phyloP scores from a whole-genome alignment of 1,284 basidiomycete species.

The Trichosporon sp. region DNA sequence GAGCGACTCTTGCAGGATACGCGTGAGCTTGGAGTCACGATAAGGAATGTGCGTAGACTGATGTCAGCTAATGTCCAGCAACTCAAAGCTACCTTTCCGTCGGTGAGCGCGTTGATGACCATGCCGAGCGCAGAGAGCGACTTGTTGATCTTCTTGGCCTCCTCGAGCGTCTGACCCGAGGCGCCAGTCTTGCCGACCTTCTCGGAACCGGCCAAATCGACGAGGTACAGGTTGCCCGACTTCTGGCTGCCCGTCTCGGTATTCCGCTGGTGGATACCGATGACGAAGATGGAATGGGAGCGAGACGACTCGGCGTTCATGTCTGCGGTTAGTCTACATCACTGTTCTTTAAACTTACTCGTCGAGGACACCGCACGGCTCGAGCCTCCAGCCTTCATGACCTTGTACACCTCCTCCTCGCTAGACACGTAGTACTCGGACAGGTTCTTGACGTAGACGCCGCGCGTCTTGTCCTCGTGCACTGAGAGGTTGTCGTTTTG shows the following conservation, averaged over 20 bases:
- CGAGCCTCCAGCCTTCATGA: constrained; percentile 93
- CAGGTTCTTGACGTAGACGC: constrained; percentile 97
- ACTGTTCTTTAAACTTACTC: constrained; percentile 61
- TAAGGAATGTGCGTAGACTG: constrained; percentile 98
- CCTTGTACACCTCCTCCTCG: constrained; percentile 96
- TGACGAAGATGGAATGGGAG: constrained; percentile 98
- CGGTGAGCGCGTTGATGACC: constrained; percentile 99
- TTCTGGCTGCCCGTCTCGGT: constrained; percentile 94
- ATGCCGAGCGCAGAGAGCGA: constrained; percentile 95
- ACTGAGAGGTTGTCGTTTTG: constrained; percentile 98
- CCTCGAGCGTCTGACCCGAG: constrained; percentile 96
- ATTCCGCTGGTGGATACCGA: constrained; percentile 95
- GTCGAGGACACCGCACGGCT: constrained; percentile 93
- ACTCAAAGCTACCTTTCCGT: constrained; percentile 71
- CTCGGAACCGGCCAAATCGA: constrained; percentile 97
- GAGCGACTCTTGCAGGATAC: constrained; percentile 98
- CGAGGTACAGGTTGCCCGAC: constrained; percentile 94
- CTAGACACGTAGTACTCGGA: constrained; percentile 98
- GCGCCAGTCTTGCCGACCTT: constrained; percentile 99
- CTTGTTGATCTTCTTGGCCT: constrained; percentile 99
- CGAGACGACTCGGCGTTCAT: constrained; percentile 99
- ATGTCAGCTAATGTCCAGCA: constrained; percentile 14
- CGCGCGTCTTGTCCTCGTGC: constrained; percentile 96
- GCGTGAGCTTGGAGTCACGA: constrained; percentile 98
- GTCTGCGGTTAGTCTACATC: constrained; percentile 63